Percentiles rank a stretch among this genome's conserved stretches.
Evolutionary conservation across 805 yeast species (phyloP).

Genomic region (Kodamaea kaohsiungensis): DNA sequence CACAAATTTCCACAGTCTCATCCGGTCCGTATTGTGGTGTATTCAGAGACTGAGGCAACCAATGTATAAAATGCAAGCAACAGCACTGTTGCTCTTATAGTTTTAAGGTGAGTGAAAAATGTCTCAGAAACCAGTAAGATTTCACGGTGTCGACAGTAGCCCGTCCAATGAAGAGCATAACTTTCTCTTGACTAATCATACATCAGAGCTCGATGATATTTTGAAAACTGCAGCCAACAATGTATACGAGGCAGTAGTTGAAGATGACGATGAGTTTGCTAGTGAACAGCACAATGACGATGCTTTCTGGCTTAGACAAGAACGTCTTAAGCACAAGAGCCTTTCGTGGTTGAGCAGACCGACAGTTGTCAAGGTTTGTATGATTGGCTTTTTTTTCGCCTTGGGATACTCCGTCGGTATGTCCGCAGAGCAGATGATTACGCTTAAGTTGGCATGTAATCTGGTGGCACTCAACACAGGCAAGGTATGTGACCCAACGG

Average conservation of each 20-base stretch:
- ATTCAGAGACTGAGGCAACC: no score
- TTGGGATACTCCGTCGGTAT: conserved; percentile 40
- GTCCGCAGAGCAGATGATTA: conserved; percentile 42
- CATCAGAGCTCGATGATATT: neutral
- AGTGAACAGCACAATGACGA: conserved; percentile 42
- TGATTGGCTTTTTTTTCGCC: conserved; percentile 42
- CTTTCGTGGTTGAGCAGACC: conserved; percentile 63
- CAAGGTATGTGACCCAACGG: conserved; percentile 29
- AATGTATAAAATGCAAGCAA: neutral
- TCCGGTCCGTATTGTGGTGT: no score
- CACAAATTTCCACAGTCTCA: no score
- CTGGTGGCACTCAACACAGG: conserved; percentile 14
- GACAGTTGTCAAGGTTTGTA: conserved; percentile 50
- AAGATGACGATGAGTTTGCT: conserved; percentile 36
- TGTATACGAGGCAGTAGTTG: conserved; percentile 42
- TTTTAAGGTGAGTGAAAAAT: neutral
- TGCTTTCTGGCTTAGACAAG: conserved; percentile 42
- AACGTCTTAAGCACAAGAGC: conserved; percentile 26
- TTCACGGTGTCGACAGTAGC: neutral
- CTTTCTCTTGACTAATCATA: neutral
- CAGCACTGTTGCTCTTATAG: neutral
- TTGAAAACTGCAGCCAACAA: conserved; percentile 36
- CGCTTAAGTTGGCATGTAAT: conserved; percentile 32
- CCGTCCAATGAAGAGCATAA: neutral
- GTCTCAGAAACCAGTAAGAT: neutral